Percentiles rank a stretch among this genome's conserved stretches.
Conservation (phyloP, 2,329 filamentous ascomycete species). For the Fusarium longipes region DNA sequence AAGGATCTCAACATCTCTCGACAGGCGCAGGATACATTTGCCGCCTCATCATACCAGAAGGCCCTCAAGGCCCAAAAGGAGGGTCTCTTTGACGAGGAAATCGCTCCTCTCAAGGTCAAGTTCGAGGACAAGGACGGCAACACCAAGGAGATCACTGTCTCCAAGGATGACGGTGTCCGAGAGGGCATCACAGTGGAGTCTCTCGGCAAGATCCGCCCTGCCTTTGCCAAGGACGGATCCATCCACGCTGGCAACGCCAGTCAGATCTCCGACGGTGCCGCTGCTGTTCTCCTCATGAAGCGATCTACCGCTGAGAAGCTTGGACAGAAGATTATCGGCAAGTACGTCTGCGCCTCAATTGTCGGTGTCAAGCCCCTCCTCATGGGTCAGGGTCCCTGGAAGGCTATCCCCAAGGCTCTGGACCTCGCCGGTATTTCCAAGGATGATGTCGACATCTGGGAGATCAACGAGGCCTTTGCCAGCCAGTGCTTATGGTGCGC, state of each 20-base stretch:
- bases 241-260: slow-evolving; percentile 98
- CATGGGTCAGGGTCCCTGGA: slow-evolving; percentile 96
- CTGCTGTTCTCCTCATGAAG: slow-evolving; percentile 95
- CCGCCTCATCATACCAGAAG: slow-evolving; percentile 92
- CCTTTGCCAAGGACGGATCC: slow-evolving; percentile 89
- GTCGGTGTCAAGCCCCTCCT: slow-evolving; percentile 92
- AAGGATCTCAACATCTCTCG: slow-evolving; percentile 81
- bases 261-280: slow-evolving; percentile 95
- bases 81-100: slow-evolving; percentile 94
- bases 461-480: slow-evolving; percentile 99
- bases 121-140: slow-evolving; percentile 92
- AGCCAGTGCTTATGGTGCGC: slow-evolving; percentile 94
- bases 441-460: slow-evolving; percentile 94
- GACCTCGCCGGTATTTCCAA: slow-evolving; percentile 86
- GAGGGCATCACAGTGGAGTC: slow-evolving; percentile 87
- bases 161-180: slow-evolving; percentile 87
- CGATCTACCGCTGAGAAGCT: slow-evolving; percentile 89
- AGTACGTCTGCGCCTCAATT: slow-evolving; percentile 86
- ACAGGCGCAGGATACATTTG: slow-evolving; percentile 87
- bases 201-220: slow-evolving; percentile 88
- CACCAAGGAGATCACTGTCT: slow-evolving; percentile 83
- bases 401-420: slow-evolving; percentile 92
- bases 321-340: slow-evolving; percentile 89
- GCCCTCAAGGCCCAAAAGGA: slow-evolving; percentile 84
- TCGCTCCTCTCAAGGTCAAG: slow-evolving; percentile 85